Evolutionary conservation across 2,329 filamentous ascomycete species (phyloP).

Genomic region (Zymoseptoria pseudotritici): DNA sequence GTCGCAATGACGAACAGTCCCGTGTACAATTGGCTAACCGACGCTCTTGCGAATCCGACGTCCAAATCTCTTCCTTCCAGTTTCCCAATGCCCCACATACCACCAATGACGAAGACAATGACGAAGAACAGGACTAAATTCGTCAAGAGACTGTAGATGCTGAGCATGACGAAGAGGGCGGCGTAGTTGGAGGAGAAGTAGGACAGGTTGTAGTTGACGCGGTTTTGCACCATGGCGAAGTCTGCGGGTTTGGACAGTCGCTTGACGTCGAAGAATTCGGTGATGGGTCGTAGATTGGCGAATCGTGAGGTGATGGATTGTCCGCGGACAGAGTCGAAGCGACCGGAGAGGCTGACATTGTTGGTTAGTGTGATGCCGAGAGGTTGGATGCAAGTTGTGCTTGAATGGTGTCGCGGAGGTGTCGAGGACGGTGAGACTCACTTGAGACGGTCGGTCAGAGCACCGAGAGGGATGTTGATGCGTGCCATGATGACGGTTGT

Average conservation of each 20-base stretch:
- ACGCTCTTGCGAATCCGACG: slow-evolving; percentile 72
- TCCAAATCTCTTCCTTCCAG: slow-evolving; percentile 83
- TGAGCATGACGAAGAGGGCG: slow-evolving; percentile 86
- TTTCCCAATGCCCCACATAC: slow-evolving; percentile 87
- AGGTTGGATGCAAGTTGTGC: background rate
- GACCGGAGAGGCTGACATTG: slow-evolving; percentile 54
- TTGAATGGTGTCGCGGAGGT: background rate
- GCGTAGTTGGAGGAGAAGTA: slow-evolving; percentile 99
- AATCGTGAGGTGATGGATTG: slow-evolving; percentile 76
- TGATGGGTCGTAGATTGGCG: slow-evolving; percentile 81
- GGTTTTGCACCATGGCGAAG: slow-evolving; percentile 81
- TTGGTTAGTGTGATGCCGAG: background rate
- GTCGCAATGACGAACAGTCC: slow-evolving; percentile 74
- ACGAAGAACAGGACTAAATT: slow-evolving; percentile 84
- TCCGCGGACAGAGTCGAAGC: slow-evolving; percentile 74
- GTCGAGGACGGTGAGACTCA: slow-evolving; percentile 4
- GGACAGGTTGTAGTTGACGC: slow-evolving; percentile 93
- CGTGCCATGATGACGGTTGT: slow-evolving; percentile 37
- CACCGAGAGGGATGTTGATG: slow-evolving; percentile 88
- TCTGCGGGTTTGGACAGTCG: slow-evolving; percentile 88
- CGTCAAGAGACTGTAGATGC: slow-evolving; percentile 88
- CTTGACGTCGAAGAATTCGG: slow-evolving; percentile 95
- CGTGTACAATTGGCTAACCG: slow-evolving; percentile 90
- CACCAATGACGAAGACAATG: slow-evolving; percentile 76
- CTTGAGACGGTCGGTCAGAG: slow-evolving; percentile 83